Conservation (phyloP, 345 rosid genomes). For the Aegle marmelos region DNA sequence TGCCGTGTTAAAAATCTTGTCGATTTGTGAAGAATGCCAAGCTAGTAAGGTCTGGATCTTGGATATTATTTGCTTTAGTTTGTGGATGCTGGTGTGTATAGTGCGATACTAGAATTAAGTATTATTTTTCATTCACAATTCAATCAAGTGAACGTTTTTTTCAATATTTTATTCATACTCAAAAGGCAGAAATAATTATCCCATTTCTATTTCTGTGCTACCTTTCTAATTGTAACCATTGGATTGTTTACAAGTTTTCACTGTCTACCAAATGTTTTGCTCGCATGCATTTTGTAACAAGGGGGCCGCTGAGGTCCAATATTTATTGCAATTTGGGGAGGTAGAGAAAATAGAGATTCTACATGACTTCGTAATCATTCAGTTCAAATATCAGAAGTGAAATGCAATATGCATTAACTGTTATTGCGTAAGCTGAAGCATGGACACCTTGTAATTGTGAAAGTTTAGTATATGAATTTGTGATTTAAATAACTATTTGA, state of each 20-base stretch:
- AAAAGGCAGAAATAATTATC: not conserved
- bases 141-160: not conserved
- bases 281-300: not conserved
- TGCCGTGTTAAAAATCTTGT: not conserved
- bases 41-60: not conserved
- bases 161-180: not conserved
- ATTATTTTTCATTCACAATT: not conserved
- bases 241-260: not conserved
- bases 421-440: not conserved
- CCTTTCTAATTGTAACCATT: not conserved
- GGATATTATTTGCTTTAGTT: not conserved
- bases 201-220: not conserved
- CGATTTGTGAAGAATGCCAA: conserved; percentile 1
- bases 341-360: not conserved
- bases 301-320: not conserved
- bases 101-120: not conserved
- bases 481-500: not conserved
- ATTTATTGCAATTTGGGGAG: not conserved
- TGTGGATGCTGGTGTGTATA: not conserved
- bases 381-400: not conserved
- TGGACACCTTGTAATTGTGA: not conserved
- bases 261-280: not conserved
- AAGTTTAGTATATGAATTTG: not conserved
- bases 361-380: not conserved
- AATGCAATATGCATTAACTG: not conserved